phyloP scores from a whole-genome alignment of 225 moss, liverwort and hornwort genomes.

The Asterella californica region DNA sequence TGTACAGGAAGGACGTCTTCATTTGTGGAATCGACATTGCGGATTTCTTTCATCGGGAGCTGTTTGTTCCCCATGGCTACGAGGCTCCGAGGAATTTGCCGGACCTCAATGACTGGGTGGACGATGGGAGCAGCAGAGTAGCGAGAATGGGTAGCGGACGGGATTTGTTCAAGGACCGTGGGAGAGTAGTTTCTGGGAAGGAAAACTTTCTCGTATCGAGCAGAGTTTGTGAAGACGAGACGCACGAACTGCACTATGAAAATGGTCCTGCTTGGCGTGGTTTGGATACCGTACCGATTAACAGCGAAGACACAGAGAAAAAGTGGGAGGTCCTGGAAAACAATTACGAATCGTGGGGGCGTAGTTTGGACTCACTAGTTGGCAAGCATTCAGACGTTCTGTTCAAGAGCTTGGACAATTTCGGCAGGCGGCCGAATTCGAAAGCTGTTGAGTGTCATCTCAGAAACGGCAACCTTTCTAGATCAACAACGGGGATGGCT shows the following conservation, averaged over 20 bases:
- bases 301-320: slow-evolving; percentile 49
- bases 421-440: slow-evolving; percentile 43
- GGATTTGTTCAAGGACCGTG: slow-evolving; percentile 35
- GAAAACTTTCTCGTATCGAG: slow-evolving; percentile 21
- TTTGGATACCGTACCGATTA: slow-evolving; percentile 44
- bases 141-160: slow-evolving; percentile 54
- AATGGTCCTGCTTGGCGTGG: slow-evolving; percentile 39
- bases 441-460: slow-evolving; percentile 23
- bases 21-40: slow-evolving; percentile 86
- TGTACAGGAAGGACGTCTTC: slow-evolving; percentile 70
- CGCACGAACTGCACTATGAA: slow-evolving; percentile 32
- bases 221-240: slow-evolving; percentile 26
- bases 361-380: slow-evolving; percentile 67
- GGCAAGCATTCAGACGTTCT: slow-evolving; percentile 57
- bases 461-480: slow-evolving; percentile 21
- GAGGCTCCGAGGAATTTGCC: slow-evolving; percentile 52
- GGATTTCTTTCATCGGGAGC: slow-evolving; percentile 82
- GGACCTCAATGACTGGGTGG: slow-evolving; percentile 57
- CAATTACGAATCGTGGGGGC: slow-evolving; percentile 79
- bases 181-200: slow-evolving; percentile 34
- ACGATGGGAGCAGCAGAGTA: slow-evolving; percentile 48
- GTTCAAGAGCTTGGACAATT: slow-evolving; percentile 64
- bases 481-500: slow-evolving; percentile 40
- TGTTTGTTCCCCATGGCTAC: slow-evolving; percentile 63
- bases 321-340: slow-evolving; percentile 51